Evolutionary conservation across 2,329 filamentous ascomycete species (phyloP).

Genomic region (Fusarium acutatum): DNA sequence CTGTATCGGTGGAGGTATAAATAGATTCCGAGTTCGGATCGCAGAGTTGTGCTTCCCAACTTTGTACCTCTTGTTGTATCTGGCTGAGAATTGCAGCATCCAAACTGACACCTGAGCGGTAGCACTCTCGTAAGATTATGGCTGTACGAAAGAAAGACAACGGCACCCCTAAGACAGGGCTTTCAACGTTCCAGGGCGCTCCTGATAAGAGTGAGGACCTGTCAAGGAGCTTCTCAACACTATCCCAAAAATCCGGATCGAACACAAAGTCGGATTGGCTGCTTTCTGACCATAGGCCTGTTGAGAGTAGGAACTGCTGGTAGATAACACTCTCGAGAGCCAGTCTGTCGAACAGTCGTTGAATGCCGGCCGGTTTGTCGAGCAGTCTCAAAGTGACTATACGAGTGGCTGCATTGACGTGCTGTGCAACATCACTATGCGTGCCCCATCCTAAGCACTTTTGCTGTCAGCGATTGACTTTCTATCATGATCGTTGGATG

Average conservation of each 20-base stretch:
- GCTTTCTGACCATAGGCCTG: constrained; percentile 35
- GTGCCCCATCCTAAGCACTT: constrained; percentile 35
- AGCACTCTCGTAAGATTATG: constrained; percentile 17
- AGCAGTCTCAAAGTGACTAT: constrained; percentile 30
- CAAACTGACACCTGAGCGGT: not conserved
- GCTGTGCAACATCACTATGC: constrained; percentile 27
- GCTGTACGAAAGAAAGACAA: constrained; percentile 24
- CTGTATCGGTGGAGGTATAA: not conserved
- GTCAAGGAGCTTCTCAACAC: constrained; percentile 24
- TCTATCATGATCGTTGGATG: accelerated
- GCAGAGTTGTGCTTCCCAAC: constrained; percentile 16
- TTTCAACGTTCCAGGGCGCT: constrained; percentile 20
- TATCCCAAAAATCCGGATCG: constrained; percentile 26
- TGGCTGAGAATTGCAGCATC: too few species aligned
- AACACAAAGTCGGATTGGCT: constrained; percentile 1
- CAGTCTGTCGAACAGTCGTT: constrained; percentile 30
- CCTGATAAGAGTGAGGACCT: constrained; percentile 14
- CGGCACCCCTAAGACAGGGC: constrained; percentile 37
- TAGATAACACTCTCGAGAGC: constrained; percentile 39
- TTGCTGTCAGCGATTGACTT: not conserved
- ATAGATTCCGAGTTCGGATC: not conserved
- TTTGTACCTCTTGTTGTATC: constrained; percentile 8
- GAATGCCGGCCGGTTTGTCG: not conserved
- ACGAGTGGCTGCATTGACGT: constrained; percentile 32
- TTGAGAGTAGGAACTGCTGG: constrained; percentile 31